Evolutionary conservation across 2,329 filamentous ascomycete species (phyloP).

Genomic region (Neonectria hederae): DNA sequence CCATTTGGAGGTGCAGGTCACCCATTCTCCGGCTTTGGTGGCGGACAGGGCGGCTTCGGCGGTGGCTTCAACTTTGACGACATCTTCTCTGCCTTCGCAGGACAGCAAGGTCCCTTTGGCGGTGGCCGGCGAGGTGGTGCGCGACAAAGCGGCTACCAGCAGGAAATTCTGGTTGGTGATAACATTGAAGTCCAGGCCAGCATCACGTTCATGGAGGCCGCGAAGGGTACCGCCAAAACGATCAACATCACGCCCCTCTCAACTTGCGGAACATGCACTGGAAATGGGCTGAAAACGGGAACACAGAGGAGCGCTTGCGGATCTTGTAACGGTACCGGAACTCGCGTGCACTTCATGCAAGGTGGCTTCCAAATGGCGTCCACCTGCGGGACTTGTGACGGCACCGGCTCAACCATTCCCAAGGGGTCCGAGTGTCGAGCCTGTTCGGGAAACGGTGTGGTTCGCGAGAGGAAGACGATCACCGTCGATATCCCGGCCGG

Average conservation of each 20-base stretch:
- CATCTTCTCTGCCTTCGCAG: conserved; percentile 87
- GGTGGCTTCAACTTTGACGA: conserved; percentile 96
- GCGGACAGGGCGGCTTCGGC: conserved; percentile 73
- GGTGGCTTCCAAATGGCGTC: conserved; percentile 97
- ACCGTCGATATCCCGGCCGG: conserved; percentile 92
- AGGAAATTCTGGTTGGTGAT: conserved; percentile 89
- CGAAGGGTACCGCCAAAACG: conserved; percentile 89
- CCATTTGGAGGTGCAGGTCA: conserved; percentile 72
- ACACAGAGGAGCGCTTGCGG: conserved; percentile 78
- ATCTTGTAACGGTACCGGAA: conserved; percentile 86
- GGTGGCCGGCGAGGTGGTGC: conserved; percentile 59
- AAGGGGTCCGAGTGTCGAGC: conserved; percentile 81
- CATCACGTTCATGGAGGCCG: conserved; percentile 95
- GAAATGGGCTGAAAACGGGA: conserved; percentile 85
- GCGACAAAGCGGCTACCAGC: conserved; percentile 71
- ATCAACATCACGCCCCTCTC: conserved; percentile 85
- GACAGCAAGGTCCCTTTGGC: conserved; percentile 63
- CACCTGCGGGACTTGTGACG: conserved; percentile 84
- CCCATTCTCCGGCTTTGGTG: conserved; percentile 67
- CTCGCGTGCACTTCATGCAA: conserved; percentile 86
- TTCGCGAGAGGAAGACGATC: conserved; percentile 83
- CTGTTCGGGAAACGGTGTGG: conserved; percentile 85
- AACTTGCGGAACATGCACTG: conserved; percentile 83
- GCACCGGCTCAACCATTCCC: conserved; percentile 79
- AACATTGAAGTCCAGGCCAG: conserved; percentile 94